phyloP scores from a whole-genome alignment of 1,284 basidiomycete species.

The Ustilago lituana region DNA sequence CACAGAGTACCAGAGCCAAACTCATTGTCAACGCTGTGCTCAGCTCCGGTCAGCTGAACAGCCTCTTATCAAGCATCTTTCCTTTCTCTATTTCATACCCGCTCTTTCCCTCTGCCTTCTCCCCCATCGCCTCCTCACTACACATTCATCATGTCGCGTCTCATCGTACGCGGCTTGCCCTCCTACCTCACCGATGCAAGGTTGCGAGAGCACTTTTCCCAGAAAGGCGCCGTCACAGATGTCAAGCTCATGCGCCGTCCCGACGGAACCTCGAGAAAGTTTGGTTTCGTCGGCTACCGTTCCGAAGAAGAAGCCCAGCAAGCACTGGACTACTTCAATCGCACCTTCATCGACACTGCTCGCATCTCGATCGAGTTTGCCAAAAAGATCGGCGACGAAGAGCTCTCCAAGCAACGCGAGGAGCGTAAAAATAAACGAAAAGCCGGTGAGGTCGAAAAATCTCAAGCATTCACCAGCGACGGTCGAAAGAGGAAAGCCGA shows the following conservation, averaged over 20 bases:
- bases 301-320: conserved; percentile 78
- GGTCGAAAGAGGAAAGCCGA: conserved; percentile 20
- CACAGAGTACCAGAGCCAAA: too few relatives aligned
- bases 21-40: conserved; percentile 1
- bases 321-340: conserved; percentile 85
- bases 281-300: conserved; percentile 93
- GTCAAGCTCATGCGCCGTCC: conserved; percentile 81
- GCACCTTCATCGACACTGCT: conserved; percentile 74
- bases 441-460: conserved; percentile 10
- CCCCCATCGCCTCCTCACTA: background rate
- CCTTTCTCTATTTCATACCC: background rate
- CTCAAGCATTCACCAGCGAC: conserved; percentile 8
- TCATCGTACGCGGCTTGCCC: conserved; percentile 90
- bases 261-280: conserved; percentile 83
- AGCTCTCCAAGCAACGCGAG: conserved; percentile 38
- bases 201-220: conserved; percentile 77
- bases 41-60: conserved; percentile 10
- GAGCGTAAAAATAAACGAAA: conserved; percentile 33
- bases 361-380: conserved; percentile 80
- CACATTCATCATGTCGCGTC: conserved; percentile 77
- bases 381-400: conserved; percentile 69
- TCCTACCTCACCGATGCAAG: conserved; percentile 76
- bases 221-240: conserved; percentile 77
- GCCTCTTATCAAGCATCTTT: background rate
- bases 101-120: background rate